These are phyloP conservation scores for Rhizomucor pusillus DNA, from an alignment of 371 early-diverging fungal species.

Conservation along the genomic window DNA sequence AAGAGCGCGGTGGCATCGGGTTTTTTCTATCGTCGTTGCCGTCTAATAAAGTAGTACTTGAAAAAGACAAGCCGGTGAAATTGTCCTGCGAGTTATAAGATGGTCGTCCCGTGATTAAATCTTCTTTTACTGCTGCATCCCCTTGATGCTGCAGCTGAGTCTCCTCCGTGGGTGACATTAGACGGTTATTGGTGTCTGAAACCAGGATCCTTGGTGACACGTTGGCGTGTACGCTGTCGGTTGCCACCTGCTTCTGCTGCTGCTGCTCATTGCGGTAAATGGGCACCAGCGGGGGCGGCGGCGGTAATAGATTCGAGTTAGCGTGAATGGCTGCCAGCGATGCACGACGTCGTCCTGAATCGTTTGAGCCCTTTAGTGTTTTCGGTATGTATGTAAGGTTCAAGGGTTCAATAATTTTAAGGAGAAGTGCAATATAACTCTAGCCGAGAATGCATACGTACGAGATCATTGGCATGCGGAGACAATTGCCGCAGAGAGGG, in stretches of 20 bases:
- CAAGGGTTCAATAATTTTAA: too few species aligned
- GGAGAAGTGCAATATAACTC: neutral
- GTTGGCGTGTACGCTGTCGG: neutral
- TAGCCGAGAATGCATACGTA: neutral
- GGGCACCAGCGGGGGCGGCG: too few species aligned
- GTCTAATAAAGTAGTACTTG: neutral
- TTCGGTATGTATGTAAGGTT: too few species aligned
- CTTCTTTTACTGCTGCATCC: neutral
- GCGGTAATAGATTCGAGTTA: conserved; percentile 1
- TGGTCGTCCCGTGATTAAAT: too few species aligned
- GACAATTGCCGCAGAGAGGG: neutral
- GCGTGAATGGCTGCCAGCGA: too few species aligned
- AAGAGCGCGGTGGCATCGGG: neutral
- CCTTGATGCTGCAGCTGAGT: neutral
- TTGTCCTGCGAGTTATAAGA: too few species aligned
- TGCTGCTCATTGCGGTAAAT: too few species aligned
- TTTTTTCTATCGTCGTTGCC: conserved; percentile 1
- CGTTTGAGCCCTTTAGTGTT: too few species aligned
- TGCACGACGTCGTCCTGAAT: too few species aligned
- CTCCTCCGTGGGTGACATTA: neutral
- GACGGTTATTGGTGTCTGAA: conserved; percentile 1
- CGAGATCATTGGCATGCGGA: neutral
- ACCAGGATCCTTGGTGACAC: conserved; percentile 1
- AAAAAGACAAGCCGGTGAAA: neutral
- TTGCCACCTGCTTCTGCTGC: neutral